Evolutionary conservation across 2,329 filamentous ascomycete species (phyloP), one percentile per base, ranked within the genome.

Genomic region (Aspergillus tubingensis): DNA sequence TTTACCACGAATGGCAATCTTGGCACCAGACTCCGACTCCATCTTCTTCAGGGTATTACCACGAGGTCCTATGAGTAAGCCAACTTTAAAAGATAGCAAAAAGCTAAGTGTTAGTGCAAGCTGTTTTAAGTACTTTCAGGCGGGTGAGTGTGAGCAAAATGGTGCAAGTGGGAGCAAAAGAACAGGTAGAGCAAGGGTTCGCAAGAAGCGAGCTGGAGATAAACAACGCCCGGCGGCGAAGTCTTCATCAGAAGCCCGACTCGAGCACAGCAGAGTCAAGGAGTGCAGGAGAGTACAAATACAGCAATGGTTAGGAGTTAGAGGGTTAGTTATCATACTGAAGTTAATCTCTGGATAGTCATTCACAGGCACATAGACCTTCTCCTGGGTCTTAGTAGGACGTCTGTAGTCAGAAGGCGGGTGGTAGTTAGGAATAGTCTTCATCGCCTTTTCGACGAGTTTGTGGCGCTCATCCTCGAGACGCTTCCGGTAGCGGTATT

Each of bases 301-400:
- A 69, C 72, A 76, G 68, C 72, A 76, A 80, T 77, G 75, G 80
- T 90, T 89, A 90, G 88, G 86, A 85, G 88, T 91, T 89, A 88
- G 88, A 92, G 92, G 92, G 92, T 96, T 96, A 96, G 93, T 89
- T 93, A 95, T 94, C 94, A 94, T 97, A 99, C 95, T 99, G 92
- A 99, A 99, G 90, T 99, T 99, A 89, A 99, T 98, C 81, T 99
- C 95, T 85, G 95, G 95, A 80, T 99, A 99, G 81, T 99, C 95
- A 87, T 99, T 99, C 83, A 99, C 95, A 78, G 95, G 95, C 79
- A 99, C 95, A 79, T 99, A 99, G 90, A 99, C 96, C 86, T 99
- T 99, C 86, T 99, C 95, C 82, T 99, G 95, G 77, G 95, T 99
- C 90, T 99, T 99, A 78, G 94, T 98, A 65, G 95, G 95, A 73